Evolutionary conservation across 139 green algal genomes (phyloP).

Genomic region (Picochlorum sp.): DNA sequence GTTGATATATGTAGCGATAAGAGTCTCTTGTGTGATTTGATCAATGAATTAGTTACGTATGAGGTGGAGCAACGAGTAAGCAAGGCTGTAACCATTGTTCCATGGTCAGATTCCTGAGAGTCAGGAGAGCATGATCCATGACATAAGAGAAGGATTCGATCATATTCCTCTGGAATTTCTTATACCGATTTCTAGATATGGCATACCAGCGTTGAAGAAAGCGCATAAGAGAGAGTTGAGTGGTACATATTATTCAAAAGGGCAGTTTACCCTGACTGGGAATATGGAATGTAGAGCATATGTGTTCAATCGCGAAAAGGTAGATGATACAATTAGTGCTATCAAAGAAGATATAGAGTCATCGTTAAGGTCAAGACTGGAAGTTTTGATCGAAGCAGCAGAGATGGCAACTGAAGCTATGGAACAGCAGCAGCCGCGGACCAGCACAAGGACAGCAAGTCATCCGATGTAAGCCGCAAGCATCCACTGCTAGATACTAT

Average conservation of each 20-base stretch:
- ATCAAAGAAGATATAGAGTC: slow-evolving; percentile 13
- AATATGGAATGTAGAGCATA: slow-evolving; percentile 20
- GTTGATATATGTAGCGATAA: slow-evolving; percentile 6
- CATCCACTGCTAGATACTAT: slow-evolving; percentile 16
- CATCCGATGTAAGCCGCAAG: not conserved
- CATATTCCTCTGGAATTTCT: slow-evolving; percentile 10
- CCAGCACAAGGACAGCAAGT: slow-evolving; percentile 1
- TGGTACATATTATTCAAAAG: not conserved
- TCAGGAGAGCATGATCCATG: slow-evolving; percentile 1
- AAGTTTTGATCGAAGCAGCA: slow-evolving; percentile 15
- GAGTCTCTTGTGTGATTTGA: not conserved
- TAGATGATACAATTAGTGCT: slow-evolving; percentile 10
- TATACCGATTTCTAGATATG: slow-evolving; percentile 2
- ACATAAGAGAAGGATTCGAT: not conserved
- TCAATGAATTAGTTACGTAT: slow-evolving; percentile 2
- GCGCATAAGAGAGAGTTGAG: slow-evolving; percentile 1
- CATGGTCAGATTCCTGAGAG: not conserved
- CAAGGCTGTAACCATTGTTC: not conserved
- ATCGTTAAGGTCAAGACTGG: slow-evolving; percentile 13
- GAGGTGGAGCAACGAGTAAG: slow-evolving; percentile 6
- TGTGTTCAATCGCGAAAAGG: slow-evolving; percentile 14
- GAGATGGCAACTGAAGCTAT: slow-evolving; percentile 10
- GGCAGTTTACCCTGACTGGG: slow-evolving; percentile 1
- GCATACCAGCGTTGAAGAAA: not conserved
- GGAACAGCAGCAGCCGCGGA: not conserved